These are phyloP conservation scores for Pigoraptor vietnamica DNA, from an alignment of 78 protist species.

Conservation along the genomic window DNA sequence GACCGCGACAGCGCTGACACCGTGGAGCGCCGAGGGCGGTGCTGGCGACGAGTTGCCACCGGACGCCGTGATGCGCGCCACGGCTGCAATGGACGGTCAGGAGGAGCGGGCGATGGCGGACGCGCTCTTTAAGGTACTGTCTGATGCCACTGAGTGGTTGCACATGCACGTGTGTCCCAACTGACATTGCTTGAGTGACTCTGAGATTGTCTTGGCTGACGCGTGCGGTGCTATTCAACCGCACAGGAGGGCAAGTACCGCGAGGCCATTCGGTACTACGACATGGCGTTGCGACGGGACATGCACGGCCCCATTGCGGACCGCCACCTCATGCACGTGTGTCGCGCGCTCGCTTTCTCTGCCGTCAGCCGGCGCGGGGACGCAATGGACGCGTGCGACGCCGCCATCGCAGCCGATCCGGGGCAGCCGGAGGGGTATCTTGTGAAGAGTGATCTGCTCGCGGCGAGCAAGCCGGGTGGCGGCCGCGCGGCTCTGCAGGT, in stretches of 20 bases:
- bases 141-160: no score
- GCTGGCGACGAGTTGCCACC: neutral
- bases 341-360: neutral
- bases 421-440: neutral
- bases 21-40: neutral
- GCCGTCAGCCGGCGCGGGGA: neutral
- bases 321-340: neutral
- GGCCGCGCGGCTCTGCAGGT: neutral
- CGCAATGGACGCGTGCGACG: neutral
- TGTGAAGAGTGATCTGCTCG: neutral
- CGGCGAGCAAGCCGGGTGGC: neutral
- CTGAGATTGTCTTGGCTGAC: neutral
- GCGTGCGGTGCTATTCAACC: no score
- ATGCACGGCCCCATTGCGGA: neutral
- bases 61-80: neutral
- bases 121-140: neutral
- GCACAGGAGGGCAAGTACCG: neutral
- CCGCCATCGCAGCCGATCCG: neutral
- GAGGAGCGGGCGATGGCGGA: neutral
- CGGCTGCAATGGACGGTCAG: neutral
- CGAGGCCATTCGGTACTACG: neutral
- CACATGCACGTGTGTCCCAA: no score
- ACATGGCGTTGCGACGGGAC: neutral
- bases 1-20: neutral
- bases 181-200: no score